Conservation (phyloP, 139 green algal genomes). For the Gonium pectorale region DNA sequence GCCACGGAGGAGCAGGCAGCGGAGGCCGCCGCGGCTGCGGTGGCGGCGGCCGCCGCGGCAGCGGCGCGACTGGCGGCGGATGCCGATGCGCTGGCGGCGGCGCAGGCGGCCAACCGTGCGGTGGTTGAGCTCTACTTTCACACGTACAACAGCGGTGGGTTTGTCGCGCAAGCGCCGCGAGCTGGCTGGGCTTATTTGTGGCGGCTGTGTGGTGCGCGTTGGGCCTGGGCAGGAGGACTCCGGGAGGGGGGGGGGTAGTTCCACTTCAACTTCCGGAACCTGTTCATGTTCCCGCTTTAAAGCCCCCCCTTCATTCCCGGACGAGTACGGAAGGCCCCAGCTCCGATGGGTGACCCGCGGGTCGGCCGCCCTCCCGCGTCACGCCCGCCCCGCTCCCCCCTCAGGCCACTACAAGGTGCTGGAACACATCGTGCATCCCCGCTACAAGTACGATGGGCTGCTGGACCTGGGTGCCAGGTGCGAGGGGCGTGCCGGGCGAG, state of each 20-base stretch:
- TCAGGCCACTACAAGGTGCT: conserved; percentile 21
- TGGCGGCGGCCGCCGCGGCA: neutral
- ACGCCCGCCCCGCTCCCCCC: neutral
- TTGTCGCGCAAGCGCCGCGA: too few species aligned
- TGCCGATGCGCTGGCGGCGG: neutral
- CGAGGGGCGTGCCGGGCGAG: too few species aligned
- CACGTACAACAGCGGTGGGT: conserved; percentile 38
- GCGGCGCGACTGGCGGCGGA: neutral
- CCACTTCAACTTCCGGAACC: too few species aligned
- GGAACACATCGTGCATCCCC: conserved; percentile 32
- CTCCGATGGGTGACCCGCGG: too few species aligned
- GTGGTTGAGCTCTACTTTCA: conserved; percentile 45
- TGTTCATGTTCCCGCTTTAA: too few species aligned
- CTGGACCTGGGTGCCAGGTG: conserved; percentile 29
- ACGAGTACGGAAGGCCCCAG: too few species aligned
- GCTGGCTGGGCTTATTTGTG: too few species aligned
- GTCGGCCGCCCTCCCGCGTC: neutral
- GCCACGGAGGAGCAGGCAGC: conserved; percentile 2
- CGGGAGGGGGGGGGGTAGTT: too few species aligned
- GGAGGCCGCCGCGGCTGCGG: neutral
- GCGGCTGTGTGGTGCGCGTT: too few species aligned
- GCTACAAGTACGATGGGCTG: conserved; percentile 33
- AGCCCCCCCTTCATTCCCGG: too few species aligned
- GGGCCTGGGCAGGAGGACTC: too few species aligned
- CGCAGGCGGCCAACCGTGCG: conserved; percentile 22